Base-by-base conservation (phyloP, 345 rosid genomes). In the Bruguiera parviflora region DNA sequence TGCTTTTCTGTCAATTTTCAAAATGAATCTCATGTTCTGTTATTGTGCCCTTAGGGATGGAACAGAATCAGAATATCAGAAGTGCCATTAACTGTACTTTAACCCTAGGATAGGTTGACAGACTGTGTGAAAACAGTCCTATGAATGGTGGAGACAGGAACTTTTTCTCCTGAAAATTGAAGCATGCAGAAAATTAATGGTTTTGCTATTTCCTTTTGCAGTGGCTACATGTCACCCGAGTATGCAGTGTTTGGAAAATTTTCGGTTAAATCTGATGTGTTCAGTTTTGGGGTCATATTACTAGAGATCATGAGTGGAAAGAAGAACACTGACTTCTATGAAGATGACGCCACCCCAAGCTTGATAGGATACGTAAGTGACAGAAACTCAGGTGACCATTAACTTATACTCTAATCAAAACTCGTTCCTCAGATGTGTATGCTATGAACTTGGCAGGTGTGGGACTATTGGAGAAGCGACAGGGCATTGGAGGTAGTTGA, bases 191-290 rank as follows among this genome's bases (percentile, higher is more conserved):
- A 52, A 52, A 22, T 19, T 6, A 19, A 3, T 53, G 57, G 24
- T 53, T 53, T 53, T 9, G 5, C 24, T 53, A 1, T n/a, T 3
- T n/a, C 8, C 16, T 22, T 22, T 9, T 49, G 58, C 74, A 75
- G 79, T 20, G 79, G 74, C 7, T 75, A 75, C 15, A 75, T 75
- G 74, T 65, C 78, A 15, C 79, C 79, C 1, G 74, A 75, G 19
- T 70, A 75, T 43, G 75, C 66, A 21, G n/a, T 65, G 22, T 61
- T 65, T 1, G 75, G 79, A 5, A 61, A 21, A 25, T 75, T 32
- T 61, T 75, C 79, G 0, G 18, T 27, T 8, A 75, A 75, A 28
- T 70, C 79, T 3, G 75, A 75, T 22, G 71, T 75, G 9, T 75
- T 58, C 24, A 75, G 79, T 32, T 75, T 70, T n/a, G 79, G 79